phyloP scores from a whole-genome alignment of 2,329 filamentous ascomycete genomes.

The Alternaria dauci region DNA sequence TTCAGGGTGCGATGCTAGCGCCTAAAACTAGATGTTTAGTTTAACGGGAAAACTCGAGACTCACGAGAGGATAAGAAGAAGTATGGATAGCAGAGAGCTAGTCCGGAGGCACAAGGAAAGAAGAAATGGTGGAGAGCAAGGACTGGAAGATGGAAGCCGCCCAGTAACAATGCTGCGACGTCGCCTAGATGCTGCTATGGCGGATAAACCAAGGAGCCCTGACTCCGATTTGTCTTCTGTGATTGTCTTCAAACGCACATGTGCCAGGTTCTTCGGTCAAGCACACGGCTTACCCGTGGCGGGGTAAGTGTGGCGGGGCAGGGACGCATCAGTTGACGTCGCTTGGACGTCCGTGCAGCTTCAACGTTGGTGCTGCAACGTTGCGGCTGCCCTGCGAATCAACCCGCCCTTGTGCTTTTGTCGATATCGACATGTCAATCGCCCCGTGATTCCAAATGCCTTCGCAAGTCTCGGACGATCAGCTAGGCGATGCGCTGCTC shows the following conservation, averaged over 20 bases:
- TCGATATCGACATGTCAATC: slow-evolving; percentile 27
- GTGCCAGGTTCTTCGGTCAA: not conserved
- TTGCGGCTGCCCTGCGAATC: not conserved
- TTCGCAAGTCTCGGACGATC: slow-evolving; percentile 40
- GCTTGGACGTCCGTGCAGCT: slow-evolving; percentile 16
- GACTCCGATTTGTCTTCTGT: not conserved
- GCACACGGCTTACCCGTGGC: slow-evolving; percentile 16
- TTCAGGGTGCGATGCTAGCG: not conserved
- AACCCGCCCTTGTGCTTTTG: not conserved
- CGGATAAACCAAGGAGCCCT: not conserved
- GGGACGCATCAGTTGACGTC: slow-evolving; percentile 13
- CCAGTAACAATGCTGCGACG: not conserved
- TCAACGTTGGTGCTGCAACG: slow-evolving; percentile 11
- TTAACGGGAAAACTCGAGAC: not conserved
- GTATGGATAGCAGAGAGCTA: slow-evolving; percentile 1
- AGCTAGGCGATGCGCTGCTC: slow-evolving; percentile 68
- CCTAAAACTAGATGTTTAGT: not conserved
- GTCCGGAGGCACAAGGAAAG: not conserved
- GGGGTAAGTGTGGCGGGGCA: slow-evolving; percentile 35
- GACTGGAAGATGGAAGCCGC: not conserved
- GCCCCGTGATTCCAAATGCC: slow-evolving; percentile 34
- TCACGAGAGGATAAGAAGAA: not conserved
- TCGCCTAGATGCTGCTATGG: not conserved
- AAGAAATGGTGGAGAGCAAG: not conserved
- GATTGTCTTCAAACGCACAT: not conserved